phyloP scores from a whole-genome alignment of 129 eudicot genomes.

The Centella asiatica region DNA sequence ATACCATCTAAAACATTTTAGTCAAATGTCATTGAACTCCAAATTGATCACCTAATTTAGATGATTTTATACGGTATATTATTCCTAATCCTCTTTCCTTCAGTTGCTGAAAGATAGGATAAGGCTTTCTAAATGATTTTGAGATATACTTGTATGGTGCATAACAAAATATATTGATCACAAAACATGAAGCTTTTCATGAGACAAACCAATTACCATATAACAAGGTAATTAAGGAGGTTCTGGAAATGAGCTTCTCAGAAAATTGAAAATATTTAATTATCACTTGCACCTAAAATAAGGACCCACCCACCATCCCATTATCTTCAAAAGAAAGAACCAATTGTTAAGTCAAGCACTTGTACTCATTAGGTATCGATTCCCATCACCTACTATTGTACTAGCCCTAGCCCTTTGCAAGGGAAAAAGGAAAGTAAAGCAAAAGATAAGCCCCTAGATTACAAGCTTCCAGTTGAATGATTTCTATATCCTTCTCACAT shows the following conservation, averaged over 20 bases:
- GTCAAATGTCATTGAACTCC: too few relatives aligned
- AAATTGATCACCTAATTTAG: too few relatives aligned
- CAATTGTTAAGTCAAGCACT: background rate
- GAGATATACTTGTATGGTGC: too few relatives aligned
- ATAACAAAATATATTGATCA: too few relatives aligned
- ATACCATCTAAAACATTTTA: too few relatives aligned
- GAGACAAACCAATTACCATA: too few relatives aligned
- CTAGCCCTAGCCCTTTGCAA: background rate
- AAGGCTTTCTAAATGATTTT: too few relatives aligned
- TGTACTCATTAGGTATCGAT: conserved; percentile 11
- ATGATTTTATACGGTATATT: too few relatives aligned
- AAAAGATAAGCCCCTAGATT: background rate
- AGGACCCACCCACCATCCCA: conserved; percentile 14
- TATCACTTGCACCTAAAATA: background rate
- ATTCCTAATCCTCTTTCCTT: too few relatives aligned
- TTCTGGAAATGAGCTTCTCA: background rate
- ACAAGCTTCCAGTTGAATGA: conserved; percentile 3
- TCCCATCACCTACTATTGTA: conserved; percentile 7
- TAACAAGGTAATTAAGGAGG: too few relatives aligned
- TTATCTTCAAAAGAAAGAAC: background rate
- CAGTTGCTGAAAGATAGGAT: too few relatives aligned
- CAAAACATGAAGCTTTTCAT: too few relatives aligned
- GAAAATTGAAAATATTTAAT: background rate
- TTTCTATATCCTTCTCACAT: background rate
- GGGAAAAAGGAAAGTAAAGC: conserved; percentile 11